Base-by-base conservation (phyloP, 768 basidiomycete species). In the Hortiboletus campestris region DNA sequence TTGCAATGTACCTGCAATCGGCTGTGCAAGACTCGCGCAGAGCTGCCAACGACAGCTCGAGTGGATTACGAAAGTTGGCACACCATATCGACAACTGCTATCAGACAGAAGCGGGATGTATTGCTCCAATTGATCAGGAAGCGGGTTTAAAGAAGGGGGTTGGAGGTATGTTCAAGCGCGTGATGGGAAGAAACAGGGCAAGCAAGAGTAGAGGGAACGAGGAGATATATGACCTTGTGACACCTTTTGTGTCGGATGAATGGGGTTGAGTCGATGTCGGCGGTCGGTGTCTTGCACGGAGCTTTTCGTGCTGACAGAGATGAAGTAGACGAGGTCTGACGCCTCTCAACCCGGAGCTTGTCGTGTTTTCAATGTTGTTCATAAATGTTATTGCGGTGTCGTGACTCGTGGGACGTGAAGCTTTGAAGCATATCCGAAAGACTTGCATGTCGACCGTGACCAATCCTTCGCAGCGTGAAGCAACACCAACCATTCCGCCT, bases 161-260 rank as follows among this genome's bases (percentile, higher is more conserved):
- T 38, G 77, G 80, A 14, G 79, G 79, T 39, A 74, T 84, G 58
- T 76, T 88, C 62, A 84, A 82, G 68, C 80, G 83, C 40, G 79
- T 89, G 16, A 84, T 88, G 22, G 64, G 84, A 72, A 62, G 78
- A 75, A 57, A 74, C 51, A 81, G 74, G 61, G 67, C 72, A 20
- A 80, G 72, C 63, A 79, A 75, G 63, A 76, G 80, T 6, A 77
- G 80, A 46, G 78, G 80, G 42, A 92, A 92, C 64, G 88, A 89
- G 61, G 89, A 91, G 55, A 87, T 84, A 10, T 92, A 86, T 58
- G 87, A 90, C 40, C 78, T 91, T 12, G 88, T 92, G 52, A 92
- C 90, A 16, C 90, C 90, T 1, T 92, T 92, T 70, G 81, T 89
- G 17, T 73, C 86, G 17, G 86, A 89, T 54, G 87, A 89, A 60